Base-by-base conservation (phyloP, 2,329 filamentous ascomycete genomes). In the Rhinocladiella similis region DNA sequence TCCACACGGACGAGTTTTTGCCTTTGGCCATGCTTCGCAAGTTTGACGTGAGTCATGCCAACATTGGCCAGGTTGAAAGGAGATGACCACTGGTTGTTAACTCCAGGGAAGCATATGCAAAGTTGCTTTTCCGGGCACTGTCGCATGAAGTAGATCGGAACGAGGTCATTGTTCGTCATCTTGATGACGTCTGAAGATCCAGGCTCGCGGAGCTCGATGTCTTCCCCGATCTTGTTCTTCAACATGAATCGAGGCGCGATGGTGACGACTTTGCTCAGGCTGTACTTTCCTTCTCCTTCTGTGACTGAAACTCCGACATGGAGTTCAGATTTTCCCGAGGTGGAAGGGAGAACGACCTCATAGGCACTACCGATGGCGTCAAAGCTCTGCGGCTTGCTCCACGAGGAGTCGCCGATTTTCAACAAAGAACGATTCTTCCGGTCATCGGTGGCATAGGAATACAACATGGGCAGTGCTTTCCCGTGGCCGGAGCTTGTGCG, bases 341-440 rank as follows among this genome's bases (percentile, higher is more conserved):
- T 75, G 0, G 91, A 90, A 48, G 89, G 88, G 33, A 99, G 80
- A 33, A 94, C 83, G 35, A 96, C 89, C 65, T 97, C 92, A 14
- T 91, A 88, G 0, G 88, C 91, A 67, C 93, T 97, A 29, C 94
- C 94, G 62, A 99, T 94, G 18, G 94, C 94, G 69, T 99, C 95
- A 66, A 99, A 96, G 80, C 91, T 97, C 70, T 97, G 93, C 0
- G 93, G 91, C 70, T 94, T 96, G 75, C 94, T 97, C 95, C 94
- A 99, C 58, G 87, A 84, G 1, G 94, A 97, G 53, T 95, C 89
- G 4, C 89, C 91, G 39, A 97, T 84, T 74, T 90, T 95, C 57
- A 99, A 77, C 43, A 96, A 77, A 5, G 91, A 91, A 63, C 94
- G 86, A 71, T 99, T 99, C 65, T 91, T 90, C 65, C 90, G 89